Percentiles rank a stretch among this genome's conserved stretches.
Evolutionary conservation across 768 basidiomycete genomes (phyloP).

Genomic region (Candolleomyces efflorescens): DNA sequence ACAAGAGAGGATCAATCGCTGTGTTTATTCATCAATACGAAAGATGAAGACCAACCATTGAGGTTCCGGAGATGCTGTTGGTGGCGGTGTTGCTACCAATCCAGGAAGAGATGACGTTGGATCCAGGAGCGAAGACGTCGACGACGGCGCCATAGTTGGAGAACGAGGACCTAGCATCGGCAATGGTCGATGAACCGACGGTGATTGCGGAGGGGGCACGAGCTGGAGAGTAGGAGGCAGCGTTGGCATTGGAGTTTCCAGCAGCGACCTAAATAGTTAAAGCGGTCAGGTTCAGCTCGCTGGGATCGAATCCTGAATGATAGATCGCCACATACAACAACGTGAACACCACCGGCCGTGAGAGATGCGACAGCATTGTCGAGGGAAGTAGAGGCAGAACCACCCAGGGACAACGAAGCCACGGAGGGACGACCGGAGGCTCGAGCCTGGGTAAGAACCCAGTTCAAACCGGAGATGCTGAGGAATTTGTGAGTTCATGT

Average conservation of each 20-base stretch:
- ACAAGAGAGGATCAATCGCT: neutral
- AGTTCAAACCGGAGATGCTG: conserved; percentile 26
- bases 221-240: conserved; percentile 25
- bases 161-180: conserved; percentile 25
- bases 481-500: no score
- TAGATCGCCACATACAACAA: neutral
- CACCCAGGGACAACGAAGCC: conserved; percentile 31
- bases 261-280: conserved; percentile 28
- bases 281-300: conserved; percentile 12
- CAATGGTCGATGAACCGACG: conserved; percentile 28
- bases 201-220: conserved; percentile 27
- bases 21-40: no score
- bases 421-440: conserved; percentile 22
- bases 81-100: conserved; percentile 22
- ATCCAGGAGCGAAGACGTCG: conserved; percentile 32
- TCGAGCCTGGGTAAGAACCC: conserved; percentile 16
- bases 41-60: conserved; percentile 16
- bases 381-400: conserved; percentile 18
- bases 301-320: neutral
- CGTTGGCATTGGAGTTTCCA: conserved; percentile 26
- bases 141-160: conserved; percentile 33
- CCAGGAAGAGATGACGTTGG: conserved; percentile 20
- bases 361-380: conserved; percentile 26
- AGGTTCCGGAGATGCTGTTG: conserved; percentile 20
- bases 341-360: neutral